These are phyloP conservation scores for Boeremia lycopersici DNA, from an alignment of 2,329 filamentous ascomycete species.

Conservation along the genomic window DNA sequence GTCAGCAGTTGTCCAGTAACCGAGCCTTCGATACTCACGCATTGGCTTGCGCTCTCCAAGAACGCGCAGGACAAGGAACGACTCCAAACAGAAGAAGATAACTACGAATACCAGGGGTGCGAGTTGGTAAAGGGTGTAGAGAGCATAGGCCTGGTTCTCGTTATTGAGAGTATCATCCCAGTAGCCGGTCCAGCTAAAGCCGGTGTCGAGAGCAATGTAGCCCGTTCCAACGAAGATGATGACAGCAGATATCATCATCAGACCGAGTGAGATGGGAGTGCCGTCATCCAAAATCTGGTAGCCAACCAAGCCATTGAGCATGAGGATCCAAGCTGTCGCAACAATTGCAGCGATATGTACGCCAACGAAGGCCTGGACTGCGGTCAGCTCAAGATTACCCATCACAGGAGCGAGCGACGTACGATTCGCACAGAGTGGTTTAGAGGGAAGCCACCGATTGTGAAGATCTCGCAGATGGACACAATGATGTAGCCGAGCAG, in stretches of 20 bases:
- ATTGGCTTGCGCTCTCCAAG: conserved; percentile 91
- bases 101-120: conserved; percentile 88
- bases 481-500: conserved; percentile 84
- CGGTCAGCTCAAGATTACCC: conserved; percentile 14
- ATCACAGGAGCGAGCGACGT: conserved; percentile 46
- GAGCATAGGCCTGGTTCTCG: conserved; percentile 73
- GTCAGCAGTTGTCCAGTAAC: conserved; percentile 20
- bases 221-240: conserved; percentile 86
- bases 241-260: conserved; percentile 73
- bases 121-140: conserved; percentile 94
- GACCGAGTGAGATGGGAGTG: conserved; percentile 78
- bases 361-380: conserved; percentile 76
- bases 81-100: conserved; percentile 82
- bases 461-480: conserved; percentile 95
- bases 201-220: conserved; percentile 94
- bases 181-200: conserved; percentile 80
- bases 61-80: conserved; percentile 80
- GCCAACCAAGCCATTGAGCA: conserved; percentile 90
- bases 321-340: conserved; percentile 85
- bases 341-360: conserved; percentile 89
- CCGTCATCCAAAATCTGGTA: conserved; percentile 95
- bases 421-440: conserved; percentile 72
- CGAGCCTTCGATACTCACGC: conserved; percentile 59
- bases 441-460: conserved; percentile 86
- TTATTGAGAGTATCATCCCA: conserved; percentile 64